A percentile compares a stretch with the other conserved stretches of the same genome.
These are phyloP conservation scores for Penicillium glabrum DNA, from an alignment of 2,329 filamentous ascomycete genomes.

Conservation along the genomic window DNA sequence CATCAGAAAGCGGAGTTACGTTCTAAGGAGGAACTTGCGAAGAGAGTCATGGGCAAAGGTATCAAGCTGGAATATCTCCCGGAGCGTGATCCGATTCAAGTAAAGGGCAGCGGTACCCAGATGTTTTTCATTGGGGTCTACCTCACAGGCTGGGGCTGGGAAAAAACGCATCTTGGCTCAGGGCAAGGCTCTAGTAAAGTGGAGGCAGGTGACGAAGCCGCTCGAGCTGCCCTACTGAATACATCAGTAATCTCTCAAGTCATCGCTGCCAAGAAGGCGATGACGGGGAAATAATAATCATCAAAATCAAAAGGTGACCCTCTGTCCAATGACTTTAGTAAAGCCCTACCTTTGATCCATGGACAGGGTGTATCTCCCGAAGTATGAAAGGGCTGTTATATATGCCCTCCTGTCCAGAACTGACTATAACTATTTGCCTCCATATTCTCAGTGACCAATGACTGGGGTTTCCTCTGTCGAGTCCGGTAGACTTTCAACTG, in stretches of 20 bases:
- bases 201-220: conserved; percentile 47
- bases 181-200: conserved; percentile 46
- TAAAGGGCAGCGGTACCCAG: conserved; percentile 36
- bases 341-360: too few relatives aligned
- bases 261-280: conserved; percentile 31
- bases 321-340: too few relatives aligned
- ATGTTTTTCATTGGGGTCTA: conserved; percentile 48
- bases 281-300: too few relatives aligned
- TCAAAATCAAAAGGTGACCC: too few relatives aligned
- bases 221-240: conserved; percentile 41
- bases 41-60: conserved; percentile 56
- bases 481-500: too few relatives aligned
- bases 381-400: too few relatives aligned
- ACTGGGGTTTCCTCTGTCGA: too few relatives aligned
- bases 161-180: conserved; percentile 45
- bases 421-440: too few relatives aligned
- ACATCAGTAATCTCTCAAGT: conserved; percentile 41
- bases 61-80: conserved; percentile 62
- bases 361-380: too few relatives aligned
- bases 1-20: conserved; percentile 32
- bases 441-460: too few relatives aligned
- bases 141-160: conserved; percentile 50
- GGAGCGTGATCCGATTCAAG: conserved; percentile 35
- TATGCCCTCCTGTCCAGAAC: too few relatives aligned
- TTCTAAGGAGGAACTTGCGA: conserved; percentile 56